Evolutionary conservation across 2,329 filamentous ascomycete species (phyloP).

Genomic region (Venturia nashicola): DNA sequence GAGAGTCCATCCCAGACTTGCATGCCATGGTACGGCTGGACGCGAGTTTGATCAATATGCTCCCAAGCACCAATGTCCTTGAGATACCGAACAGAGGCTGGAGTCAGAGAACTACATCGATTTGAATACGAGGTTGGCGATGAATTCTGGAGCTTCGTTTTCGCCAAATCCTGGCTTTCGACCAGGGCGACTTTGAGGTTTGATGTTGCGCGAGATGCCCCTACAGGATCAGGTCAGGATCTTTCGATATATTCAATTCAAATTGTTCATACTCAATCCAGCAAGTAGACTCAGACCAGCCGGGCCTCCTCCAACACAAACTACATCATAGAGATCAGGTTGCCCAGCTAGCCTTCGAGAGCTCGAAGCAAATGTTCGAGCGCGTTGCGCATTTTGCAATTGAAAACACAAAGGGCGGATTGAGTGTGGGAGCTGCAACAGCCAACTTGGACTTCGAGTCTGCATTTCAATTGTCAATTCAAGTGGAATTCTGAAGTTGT

Average conservation of each 20-base stretch:
- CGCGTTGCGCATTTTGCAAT: background rate
- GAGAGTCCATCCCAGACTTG: conserved; percentile 96
- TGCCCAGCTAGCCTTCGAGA: background rate
- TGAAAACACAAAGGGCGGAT: background rate
- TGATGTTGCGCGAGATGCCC: conserved; percentile 61
- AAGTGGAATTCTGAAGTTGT: background rate
- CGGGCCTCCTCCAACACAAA: conserved; percentile 81
- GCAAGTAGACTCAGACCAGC: conserved; percentile 60
- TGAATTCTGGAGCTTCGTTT: conserved; percentile 53
- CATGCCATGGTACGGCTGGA: conserved; percentile 91
- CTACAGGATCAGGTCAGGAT: conserved; percentile 30
- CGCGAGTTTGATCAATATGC: conserved; percentile 57
- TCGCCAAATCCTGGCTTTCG: conserved; percentile 74
- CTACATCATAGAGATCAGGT: conserved; percentile 80
- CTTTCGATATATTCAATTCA: background rate
- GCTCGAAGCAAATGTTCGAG: background rate
- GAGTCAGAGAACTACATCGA: conserved; percentile 88
- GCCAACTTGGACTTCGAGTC: background rate
- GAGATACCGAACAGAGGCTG: conserved; percentile 72
- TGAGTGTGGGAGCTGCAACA: background rate
- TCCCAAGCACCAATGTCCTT: conserved; percentile 74
- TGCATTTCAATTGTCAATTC: background rate
- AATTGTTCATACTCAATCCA: conserved; percentile 23
- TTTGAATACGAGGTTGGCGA: conserved; percentile 69
- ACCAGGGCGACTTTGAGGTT: conserved; percentile 76